A percentile compares a stretch with the other conserved stretches of the same genome.
Evolutionary conservation across 2,329 filamentous ascomycete species (phyloP).

Genomic region (Diaporthe citriasiana): DNA sequence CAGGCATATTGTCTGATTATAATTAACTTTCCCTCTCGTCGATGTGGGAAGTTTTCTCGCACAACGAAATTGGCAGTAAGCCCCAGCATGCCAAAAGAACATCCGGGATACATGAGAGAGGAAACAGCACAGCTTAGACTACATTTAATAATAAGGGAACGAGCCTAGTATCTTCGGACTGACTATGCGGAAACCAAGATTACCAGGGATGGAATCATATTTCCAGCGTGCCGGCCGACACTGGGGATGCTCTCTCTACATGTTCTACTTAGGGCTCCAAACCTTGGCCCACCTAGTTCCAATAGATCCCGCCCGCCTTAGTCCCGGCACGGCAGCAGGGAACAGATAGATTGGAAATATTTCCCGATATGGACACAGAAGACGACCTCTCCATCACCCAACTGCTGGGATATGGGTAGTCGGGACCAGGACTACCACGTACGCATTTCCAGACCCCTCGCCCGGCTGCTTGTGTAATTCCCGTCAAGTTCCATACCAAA

Average conservation of each 20-base stretch:
- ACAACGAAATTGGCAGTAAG: no score
- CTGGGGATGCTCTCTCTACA: background rate
- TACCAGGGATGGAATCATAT: background rate
- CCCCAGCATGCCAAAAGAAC: no score
- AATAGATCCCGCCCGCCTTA: background rate
- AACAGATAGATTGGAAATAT: background rate
- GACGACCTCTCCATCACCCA: background rate
- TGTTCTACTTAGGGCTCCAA: background rate
- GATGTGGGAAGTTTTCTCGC: no score
- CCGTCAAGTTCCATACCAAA: no score
- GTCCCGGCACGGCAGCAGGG: background rate
- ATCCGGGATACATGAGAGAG: no score
- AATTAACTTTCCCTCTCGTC: background rate
- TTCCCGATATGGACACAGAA: slow-evolving; percentile 4
- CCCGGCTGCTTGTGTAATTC: background rate
- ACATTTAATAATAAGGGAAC: background rate
- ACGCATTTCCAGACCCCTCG: background rate
- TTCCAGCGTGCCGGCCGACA: no score
- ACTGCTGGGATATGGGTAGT: no score
- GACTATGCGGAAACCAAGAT: background rate
- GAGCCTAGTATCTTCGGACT: background rate
- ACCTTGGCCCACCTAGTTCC: background rate
- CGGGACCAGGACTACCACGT: background rate
- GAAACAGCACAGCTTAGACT: background rate
- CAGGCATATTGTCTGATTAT: background rate